A percentile compares a stretch with the other conserved stretches of the same genome.
These are phyloP conservation scores for Pholiota microspora DNA, from an alignment of 768 basidiomycete genomes.

Conservation along the genomic window DNA sequence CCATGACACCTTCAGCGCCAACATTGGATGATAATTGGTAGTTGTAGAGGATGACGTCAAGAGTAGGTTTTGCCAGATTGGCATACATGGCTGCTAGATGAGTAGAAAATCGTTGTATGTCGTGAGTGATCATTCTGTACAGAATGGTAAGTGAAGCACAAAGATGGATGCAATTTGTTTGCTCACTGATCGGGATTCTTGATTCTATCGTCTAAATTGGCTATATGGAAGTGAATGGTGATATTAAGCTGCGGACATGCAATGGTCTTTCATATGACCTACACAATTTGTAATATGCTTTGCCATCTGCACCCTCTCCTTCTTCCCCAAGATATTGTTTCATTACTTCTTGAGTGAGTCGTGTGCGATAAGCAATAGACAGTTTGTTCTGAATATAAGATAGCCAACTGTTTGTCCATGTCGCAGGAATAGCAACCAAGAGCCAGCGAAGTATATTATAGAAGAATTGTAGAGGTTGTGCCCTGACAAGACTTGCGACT, in stretches of 20 bases:
- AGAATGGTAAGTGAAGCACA: conserved; percentile 10
- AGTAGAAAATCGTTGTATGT: conserved; percentile 89
- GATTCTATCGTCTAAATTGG: conserved; percentile 92
- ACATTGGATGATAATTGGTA: conserved; percentile 93
- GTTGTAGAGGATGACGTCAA: conserved; percentile 94
- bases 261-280: not conserved
- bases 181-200: conserved; percentile 91
- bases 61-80: conserved; percentile 89
- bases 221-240: conserved; percentile 35
- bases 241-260: not conserved
- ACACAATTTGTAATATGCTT: conserved; percentile 94
- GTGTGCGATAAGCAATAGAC: conserved; percentile 82
- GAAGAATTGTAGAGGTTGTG: conserved; percentile 74
- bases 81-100: conserved; percentile 92
- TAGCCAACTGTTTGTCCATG: conserved; percentile 91
- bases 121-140: conserved; percentile 88
- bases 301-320: conserved; percentile 62
- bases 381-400: conserved; percentile 94
- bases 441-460: conserved; percentile 89
- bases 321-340: conserved; percentile 80
- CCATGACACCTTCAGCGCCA: conserved; percentile 87
- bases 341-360: conserved; percentile 82
- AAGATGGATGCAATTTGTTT: not conserved
- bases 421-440: conserved; percentile 88
- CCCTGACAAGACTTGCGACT: conserved; percentile 91